Evolutionary conservation across 257 asterid genomes (phyloP).

Genomic region (Thymus quinquecostatus): DNA sequence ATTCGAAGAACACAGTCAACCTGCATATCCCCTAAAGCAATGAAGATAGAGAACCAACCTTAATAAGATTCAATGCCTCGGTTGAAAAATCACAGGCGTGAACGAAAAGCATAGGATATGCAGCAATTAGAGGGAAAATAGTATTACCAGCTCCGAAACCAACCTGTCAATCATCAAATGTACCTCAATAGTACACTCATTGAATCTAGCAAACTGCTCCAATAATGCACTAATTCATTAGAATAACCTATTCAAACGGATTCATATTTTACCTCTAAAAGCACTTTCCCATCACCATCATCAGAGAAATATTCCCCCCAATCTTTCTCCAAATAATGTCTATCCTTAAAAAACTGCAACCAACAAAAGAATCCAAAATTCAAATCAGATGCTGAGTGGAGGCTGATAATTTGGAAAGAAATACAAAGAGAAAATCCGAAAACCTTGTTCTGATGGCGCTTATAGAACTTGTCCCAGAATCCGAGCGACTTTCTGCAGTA

Average conservation of each 20-base stretch:
- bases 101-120: constrained; percentile 63
- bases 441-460: not conserved
- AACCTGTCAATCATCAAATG: constrained; percentile 48
- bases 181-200: not conserved
- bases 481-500: constrained; percentile 49
- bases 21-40: no score
- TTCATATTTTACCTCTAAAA: constrained; percentile 58
- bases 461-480: constrained; percentile 71
- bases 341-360: constrained; percentile 74
- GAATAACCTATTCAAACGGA: not conserved
- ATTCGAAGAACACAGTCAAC: no score
- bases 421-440: constrained; percentile 21
- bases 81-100: constrained; percentile 86
- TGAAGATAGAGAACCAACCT: constrained; percentile 42
- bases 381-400: not conserved
- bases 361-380: constrained; percentile 17
- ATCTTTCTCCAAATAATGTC: constrained; percentile 81
- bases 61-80: constrained; percentile 63
- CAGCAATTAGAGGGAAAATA: constrained; percentile 66
- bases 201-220: not conserved
- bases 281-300: constrained; percentile 52
- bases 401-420: not conserved
- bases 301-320: constrained; percentile 70
- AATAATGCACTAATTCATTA: not conserved
- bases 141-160: constrained; percentile 93